A percentile compares a stretch with the other conserved stretches of the same genome.
phyloP scores from a whole-genome alignment of 1,284 basidiomycete species.

The Hypsizygus ulmarius region DNA sequence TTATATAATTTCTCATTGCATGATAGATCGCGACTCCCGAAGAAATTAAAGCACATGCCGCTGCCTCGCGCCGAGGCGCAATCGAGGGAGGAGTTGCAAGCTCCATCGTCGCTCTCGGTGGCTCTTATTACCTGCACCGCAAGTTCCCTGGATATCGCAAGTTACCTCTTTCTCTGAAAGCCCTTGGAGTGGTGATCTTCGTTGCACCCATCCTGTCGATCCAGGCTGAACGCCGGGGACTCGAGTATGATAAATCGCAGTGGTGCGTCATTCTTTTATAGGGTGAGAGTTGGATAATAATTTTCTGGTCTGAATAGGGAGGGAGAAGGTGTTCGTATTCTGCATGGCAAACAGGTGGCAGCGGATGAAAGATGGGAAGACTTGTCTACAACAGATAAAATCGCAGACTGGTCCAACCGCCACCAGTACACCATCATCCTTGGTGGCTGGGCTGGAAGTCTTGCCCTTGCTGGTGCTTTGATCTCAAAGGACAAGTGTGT shows the following conservation, averaged over 20 bases:
- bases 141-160: conserved; percentile 61
- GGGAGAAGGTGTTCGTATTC: conserved; percentile 54
- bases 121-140: conserved; percentile 57
- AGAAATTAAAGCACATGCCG: conserved; percentile 50
- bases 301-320: conserved; percentile 40
- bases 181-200: conserved; percentile 66
- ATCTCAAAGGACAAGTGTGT: conserved; percentile 70
- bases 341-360: conserved; percentile 52
- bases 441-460: conserved; percentile 76
- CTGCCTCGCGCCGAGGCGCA: conserved; percentile 58
- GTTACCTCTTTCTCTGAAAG: conserved; percentile 74
- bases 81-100: conserved; percentile 60
- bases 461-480: conserved; percentile 68
- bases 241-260: conserved; percentile 67
- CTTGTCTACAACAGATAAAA: conserved; percentile 58
- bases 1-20: background rate
- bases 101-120: conserved; percentile 50
- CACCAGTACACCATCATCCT: conserved; percentile 82
- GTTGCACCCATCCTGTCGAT: conserved; percentile 72
- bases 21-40: conserved; percentile 42
- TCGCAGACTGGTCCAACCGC: conserved; percentile 69
- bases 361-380: conserved; percentile 58
- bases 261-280: conserved; percentile 47
- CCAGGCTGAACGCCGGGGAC: conserved; percentile 75
- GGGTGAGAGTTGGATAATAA: background rate